These are phyloP conservation scores for Purshia tridentata DNA, from an alignment of 306 rosid species.

Conservation along the genomic window DNA sequence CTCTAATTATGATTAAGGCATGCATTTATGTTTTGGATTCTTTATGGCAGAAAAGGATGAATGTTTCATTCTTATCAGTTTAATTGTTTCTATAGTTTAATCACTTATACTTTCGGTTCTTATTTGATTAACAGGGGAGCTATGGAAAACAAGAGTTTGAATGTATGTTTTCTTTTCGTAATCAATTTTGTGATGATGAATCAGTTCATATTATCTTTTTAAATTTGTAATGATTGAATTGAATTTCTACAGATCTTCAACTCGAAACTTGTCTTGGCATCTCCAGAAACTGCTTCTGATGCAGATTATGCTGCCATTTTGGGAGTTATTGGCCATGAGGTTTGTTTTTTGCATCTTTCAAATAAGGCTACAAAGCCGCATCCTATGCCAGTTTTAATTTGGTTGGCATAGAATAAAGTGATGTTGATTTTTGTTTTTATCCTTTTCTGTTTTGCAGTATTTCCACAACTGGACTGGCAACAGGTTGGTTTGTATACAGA, in stretches of 20 bases:
- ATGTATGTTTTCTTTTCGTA: conserved; percentile 48
- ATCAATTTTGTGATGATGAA: background rate
- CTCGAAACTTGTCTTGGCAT: conserved; percentile 92
- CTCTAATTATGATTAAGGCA: background rate
- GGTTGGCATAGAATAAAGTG: conserved; percentile 1
- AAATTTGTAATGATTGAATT: background rate
- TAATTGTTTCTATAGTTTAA: background rate
- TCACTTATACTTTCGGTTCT: conserved; percentile 22
- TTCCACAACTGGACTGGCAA: conserved; percentile 99
- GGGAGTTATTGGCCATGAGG: conserved; percentile 99
- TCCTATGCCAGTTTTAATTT: conserved; percentile 21
- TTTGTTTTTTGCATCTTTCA: conserved; percentile 39
- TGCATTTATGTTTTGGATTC: background rate
- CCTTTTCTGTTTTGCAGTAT: conserved; percentile 69
- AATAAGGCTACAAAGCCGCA: background rate
- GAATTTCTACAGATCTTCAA: conserved; percentile 68
- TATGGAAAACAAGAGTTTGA: conserved; percentile 99
- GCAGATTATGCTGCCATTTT: conserved; percentile 91
- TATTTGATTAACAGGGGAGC: conserved; percentile 79
- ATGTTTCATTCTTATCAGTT: background rate
- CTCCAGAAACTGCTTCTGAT: conserved; percentile 92
- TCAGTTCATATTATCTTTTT: background rate
- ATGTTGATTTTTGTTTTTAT: conserved; percentile 22
- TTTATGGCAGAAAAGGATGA: background rate
- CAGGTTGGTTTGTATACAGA: conserved; percentile 54